phyloP scores from a whole-genome alignment of 1,284 basidiomycete species.

The Erythrobasidium hasegawianum region DNA sequence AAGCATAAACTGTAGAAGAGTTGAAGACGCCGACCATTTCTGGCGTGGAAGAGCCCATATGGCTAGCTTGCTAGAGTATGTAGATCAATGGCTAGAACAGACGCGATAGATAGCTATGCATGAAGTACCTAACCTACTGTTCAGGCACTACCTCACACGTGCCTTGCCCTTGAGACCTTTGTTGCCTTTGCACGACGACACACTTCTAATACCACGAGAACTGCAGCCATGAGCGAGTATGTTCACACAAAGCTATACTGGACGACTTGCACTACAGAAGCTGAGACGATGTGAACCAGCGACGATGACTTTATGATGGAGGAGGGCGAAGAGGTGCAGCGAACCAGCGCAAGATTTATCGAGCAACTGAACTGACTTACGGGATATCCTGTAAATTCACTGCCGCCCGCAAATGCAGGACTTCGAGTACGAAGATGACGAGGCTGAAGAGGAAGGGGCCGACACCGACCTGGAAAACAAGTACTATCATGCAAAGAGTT shows the following conservation, averaged over 20 bases:
- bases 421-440: conserved; percentile 79
- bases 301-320: conserved; percentile 35
- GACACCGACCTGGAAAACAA: conserved; percentile 95
- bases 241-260: background rate
- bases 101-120: background rate
- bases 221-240: conserved; percentile 30
- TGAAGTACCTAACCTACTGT: background rate
- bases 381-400: no score
- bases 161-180: background rate
- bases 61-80: conserved; percentile 30
- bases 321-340: conserved; percentile 31
- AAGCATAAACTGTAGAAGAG: conserved; percentile 45
- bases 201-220: background rate
- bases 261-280: no score
- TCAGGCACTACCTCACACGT: background rate
- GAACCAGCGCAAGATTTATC: background rate
- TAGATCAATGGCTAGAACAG: conserved; percentile 40
- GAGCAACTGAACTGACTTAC: background rate
- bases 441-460: conserved; percentile 70
- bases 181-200: background rate
- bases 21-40: conserved; percentile 56
- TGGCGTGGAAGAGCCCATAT: conserved; percentile 48
- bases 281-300: no score
- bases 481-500: conserved; percentile 97
- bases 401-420: conserved; percentile 2